phyloP scores from a whole-genome alignment of 2,329 filamentous ascomycete genomes.

The Torrubiella hemipterigena region DNA sequence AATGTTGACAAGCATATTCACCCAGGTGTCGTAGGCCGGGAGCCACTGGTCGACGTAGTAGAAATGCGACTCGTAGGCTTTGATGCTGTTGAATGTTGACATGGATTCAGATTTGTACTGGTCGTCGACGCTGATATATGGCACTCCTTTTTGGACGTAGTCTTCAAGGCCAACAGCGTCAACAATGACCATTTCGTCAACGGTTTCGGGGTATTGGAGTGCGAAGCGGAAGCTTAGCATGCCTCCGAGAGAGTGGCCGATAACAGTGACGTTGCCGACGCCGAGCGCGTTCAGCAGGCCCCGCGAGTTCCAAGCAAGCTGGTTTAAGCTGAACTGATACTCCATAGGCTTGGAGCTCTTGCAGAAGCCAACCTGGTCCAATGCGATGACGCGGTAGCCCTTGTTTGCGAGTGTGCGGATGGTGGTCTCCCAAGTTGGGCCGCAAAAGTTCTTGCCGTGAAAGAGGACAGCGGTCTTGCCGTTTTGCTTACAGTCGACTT shows the following conservation, averaged over 20 bases:
- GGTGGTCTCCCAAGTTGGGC: slow-evolving; percentile 37
- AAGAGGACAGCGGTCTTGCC: slow-evolving; percentile 33
- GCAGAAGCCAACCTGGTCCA: slow-evolving; percentile 46
- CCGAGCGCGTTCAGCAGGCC: slow-evolving; percentile 30
- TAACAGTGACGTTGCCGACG: slow-evolving; percentile 30
- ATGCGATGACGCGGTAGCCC: slow-evolving; percentile 40
- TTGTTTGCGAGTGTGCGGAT: slow-evolving; percentile 24
- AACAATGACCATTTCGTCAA: slow-evolving; percentile 32
- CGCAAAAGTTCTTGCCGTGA: slow-evolving; percentile 46
- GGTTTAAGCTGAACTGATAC: slow-evolving; percentile 41
- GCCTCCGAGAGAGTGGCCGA: slow-evolving; percentile 43
- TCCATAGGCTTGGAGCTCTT: slow-evolving; percentile 37
- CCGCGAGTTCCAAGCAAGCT: slow-evolving; percentile 37
- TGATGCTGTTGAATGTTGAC: slow-evolving; percentile 30
- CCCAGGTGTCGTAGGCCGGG: slow-evolving; percentile 38
- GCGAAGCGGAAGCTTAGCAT: slow-evolving; percentile 40
- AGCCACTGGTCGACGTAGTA: slow-evolving; percentile 39
- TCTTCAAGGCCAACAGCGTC: slow-evolving; percentile 43
- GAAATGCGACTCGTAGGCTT: slow-evolving; percentile 31
- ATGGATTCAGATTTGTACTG: slow-evolving; percentile 23
- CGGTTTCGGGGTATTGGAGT: slow-evolving; percentile 33
- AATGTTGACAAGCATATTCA: slow-evolving; percentile 39
- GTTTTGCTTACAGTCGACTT: slow-evolving; percentile 19
- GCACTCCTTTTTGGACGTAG: slow-evolving; percentile 36
- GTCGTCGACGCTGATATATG: slow-evolving; percentile 29